phyloP scores from a whole-genome alignment of 768 basidiomycete species.

The Leucocoprinus birnbaumii region DNA sequence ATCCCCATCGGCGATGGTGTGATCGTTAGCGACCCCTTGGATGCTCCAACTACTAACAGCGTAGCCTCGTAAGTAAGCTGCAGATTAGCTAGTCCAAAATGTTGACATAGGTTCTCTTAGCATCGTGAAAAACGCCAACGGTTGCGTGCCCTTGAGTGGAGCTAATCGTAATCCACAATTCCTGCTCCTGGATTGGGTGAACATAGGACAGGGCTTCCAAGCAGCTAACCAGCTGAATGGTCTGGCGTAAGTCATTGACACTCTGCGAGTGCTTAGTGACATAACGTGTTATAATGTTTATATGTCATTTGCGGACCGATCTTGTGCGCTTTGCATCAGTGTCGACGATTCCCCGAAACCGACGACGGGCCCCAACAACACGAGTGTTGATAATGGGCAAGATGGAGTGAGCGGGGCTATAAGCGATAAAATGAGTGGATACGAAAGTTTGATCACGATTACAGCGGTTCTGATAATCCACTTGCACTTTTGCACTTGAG shows the following conservation, averaged over 20 bases:
- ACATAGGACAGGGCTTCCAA: slow-evolving; percentile 40
- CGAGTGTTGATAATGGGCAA: not conserved
- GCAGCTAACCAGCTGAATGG: slow-evolving; percentile 47
- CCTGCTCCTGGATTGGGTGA: slow-evolving; percentile 50
- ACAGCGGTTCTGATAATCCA: not conserved
- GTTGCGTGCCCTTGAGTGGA: slow-evolving; percentile 38
- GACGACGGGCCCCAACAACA: not conserved
- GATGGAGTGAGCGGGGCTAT: not conserved
- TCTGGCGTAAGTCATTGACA: slow-evolving; percentile 26
- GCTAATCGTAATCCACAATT: slow-evolving; percentile 48
- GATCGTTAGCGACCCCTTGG: slow-evolving; percentile 33
- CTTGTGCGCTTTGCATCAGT: not conserved
- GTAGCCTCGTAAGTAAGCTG: slow-evolving; percentile 30
- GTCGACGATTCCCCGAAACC: not conserved
- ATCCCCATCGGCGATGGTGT: slow-evolving; percentile 32
- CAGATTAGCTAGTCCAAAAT: not conserved
- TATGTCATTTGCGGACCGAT: not conserved
- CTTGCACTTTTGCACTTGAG: not conserved
- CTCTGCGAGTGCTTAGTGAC: not conserved
- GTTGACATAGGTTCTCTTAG: slow-evolving; percentile 17
- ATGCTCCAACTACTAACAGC: slow-evolving; percentile 36
- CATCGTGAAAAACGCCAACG: slow-evolving; percentile 37
- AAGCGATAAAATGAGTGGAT: not conserved
- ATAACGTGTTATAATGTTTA: not conserved
- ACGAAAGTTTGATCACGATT: not conserved